Evolutionary conservation across 176 grass and related monocot species (phyloP), one percentile per base, ranked within the genome.

Genomic region (Cenchrus americanus): DNA sequence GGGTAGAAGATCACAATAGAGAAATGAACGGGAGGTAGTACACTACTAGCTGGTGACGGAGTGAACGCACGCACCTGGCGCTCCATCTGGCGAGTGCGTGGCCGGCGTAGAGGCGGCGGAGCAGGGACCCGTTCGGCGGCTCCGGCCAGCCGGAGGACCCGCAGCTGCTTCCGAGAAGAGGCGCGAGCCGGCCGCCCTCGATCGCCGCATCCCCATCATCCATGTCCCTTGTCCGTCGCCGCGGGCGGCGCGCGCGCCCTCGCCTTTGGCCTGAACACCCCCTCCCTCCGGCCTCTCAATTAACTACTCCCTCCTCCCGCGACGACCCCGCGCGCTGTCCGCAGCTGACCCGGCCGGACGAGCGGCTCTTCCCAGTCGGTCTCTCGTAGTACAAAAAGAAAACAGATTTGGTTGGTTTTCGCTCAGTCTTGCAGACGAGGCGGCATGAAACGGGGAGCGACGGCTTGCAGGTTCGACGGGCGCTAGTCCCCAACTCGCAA

Each of bases 31-130:
- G 51, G 60, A 57, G 13, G 71, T 14, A 86, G 71, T 14, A 86
- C 68, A 4, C 2, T 37, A 4, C 18, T 18, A 44, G 26, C 8
- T 51, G 47, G 22, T 9, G 23, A 10, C 6, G 11, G 46, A 32
- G 19, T 26, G 57, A 67, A 14, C 64, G 23, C 54, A 97, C 96
- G 23, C 54, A 97, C 96, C 93, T 86, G 47, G 91, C 91, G 21
- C 89, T 87, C 96, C 96, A 98, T 90, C 93, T 86, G 8, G 93
- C 86, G 19, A 98, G 93, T 68, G 91, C 93, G 80, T 98, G 96
- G 12, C 91, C 93, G 40, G 81, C 73, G 73, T 94, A 98, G 87
- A 95, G 90, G 51, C 89, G 77, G n/a, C 80, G 87, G 69, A 94
- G 80, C 58, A 95, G 85, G 4, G 80, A 80, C 21, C 47, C 72